Percentiles rank a stretch among this genome's conserved stretches.
phyloP scores from a whole-genome alignment of 768 basidiomycete species.

The Leccinum uliginosum region DNA sequence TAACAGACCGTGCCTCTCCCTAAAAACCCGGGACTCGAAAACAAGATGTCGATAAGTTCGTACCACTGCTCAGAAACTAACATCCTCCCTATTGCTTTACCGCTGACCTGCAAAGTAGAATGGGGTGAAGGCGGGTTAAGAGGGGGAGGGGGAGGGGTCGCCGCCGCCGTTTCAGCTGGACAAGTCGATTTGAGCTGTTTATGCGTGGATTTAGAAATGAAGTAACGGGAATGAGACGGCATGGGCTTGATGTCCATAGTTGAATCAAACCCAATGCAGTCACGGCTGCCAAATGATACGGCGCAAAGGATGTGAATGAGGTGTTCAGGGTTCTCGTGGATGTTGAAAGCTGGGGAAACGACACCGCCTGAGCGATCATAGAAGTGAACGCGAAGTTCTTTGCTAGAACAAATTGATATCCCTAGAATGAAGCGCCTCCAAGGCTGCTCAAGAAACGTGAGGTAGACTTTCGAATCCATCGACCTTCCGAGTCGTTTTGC shows the following conservation, averaged over 20 bases:
- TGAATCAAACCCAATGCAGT: background rate
- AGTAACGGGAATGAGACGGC: background rate
- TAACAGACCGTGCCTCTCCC: background rate
- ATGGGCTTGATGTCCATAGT: background rate
- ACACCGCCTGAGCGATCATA: background rate
- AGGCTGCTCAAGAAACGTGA: background rate
- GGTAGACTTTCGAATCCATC: background rate
- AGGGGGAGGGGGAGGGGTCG: background rate
- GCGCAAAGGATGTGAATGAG: background rate
- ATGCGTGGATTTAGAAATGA: background rate
- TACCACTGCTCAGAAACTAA: background rate
- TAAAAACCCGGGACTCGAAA: background rate
- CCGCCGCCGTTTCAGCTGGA: no score
- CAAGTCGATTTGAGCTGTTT: no score
- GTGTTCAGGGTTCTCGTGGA: background rate
- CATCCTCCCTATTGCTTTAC: background rate
- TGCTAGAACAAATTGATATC: background rate
- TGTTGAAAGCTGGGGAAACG: background rate
- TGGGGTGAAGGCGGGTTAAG: background rate
- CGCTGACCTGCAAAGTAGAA: background rate
- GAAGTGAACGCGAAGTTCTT: background rate
- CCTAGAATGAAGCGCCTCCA: background rate
- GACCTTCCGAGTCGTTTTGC: background rate
- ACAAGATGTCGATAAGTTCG: background rate
- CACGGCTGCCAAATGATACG: background rate